Conservation (phyloP, 1,284 basidiomycete genomes). For the Rhodotorula sp. region DNA sequence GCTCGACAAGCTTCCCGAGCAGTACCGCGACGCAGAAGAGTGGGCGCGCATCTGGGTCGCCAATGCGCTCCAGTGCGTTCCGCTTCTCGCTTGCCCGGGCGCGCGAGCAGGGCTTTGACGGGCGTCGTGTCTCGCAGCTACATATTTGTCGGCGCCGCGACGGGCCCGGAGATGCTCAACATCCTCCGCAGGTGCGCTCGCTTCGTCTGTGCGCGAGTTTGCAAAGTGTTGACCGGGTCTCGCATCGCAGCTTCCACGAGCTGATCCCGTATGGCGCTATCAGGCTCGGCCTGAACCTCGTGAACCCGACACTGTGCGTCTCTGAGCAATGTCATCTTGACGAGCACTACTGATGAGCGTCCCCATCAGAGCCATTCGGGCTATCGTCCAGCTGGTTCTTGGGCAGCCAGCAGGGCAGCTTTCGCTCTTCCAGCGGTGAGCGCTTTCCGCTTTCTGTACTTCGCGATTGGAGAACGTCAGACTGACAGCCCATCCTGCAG, state of each 20-base stretch:
- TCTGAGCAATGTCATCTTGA: no score
- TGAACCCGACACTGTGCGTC: constrained; percentile 40
- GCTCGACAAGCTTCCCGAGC: constrained; percentile 23
- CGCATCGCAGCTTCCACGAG: constrained; percentile 29
- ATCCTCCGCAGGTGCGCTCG: constrained; percentile 31
- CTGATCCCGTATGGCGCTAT: constrained; percentile 39
- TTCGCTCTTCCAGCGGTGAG: constrained; percentile 39
- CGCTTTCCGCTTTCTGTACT: not conserved
- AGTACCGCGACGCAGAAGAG: constrained; percentile 35
- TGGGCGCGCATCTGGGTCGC: constrained; percentile 41
- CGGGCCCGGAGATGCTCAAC: constrained; percentile 27
- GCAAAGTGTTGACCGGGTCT: not conserved
- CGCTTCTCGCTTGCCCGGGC: not conserved
- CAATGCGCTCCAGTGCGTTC: constrained; percentile 35
- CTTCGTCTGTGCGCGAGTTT: no score
- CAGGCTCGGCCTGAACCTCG: constrained; percentile 34
- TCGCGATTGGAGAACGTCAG: not conserved
- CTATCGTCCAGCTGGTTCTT: constrained; percentile 38
- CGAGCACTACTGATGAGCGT: not conserved
- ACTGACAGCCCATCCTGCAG: not conserved
- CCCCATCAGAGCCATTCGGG: constrained; percentile 29
- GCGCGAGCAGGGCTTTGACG: not conserved
- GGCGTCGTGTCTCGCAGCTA: constrained; percentile 16
- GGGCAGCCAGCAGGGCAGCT: constrained; percentile 37
- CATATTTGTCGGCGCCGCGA: constrained; percentile 32